Percentiles rank a stretch among this genome's conserved stretches.
Evolutionary conservation across 306 rosid species (phyloP).

Genomic region (Cucumis melo): DNA sequence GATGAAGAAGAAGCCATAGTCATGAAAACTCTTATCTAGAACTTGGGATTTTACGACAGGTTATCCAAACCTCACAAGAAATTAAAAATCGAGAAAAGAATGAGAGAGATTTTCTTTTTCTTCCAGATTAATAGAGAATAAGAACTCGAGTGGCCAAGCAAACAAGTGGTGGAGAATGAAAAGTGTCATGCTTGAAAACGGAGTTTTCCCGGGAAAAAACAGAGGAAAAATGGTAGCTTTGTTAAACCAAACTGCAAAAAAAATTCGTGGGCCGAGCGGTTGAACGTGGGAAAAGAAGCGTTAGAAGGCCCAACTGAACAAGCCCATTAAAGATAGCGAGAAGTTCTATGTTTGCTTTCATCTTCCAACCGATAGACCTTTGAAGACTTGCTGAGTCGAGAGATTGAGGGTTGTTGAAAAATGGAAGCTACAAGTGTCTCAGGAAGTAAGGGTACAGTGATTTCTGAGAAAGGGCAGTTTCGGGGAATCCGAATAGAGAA

Average conservation of each 20-base stretch:
- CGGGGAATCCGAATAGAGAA: conserved; percentile 47
- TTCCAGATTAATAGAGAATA: background rate
- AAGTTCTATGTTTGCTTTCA: background rate
- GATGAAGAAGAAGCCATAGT: conserved; percentile 21
- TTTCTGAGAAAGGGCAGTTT: conserved; percentile 15
- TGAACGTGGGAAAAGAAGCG: background rate
- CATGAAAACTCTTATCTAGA: conserved; percentile 16
- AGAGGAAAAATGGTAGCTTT: background rate
- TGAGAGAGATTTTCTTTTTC: background rate
- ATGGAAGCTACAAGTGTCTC: conserved; percentile 40
- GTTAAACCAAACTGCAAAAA: background rate
- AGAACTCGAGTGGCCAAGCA: conserved; percentile 3
- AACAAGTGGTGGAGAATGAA: conserved; percentile 14
- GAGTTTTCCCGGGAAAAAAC: conserved; percentile 10
- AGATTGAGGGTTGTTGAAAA: conserved; percentile 15
- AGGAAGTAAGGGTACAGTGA: conserved; percentile 5
- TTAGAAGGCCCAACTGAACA: background rate
- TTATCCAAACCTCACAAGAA: background rate
- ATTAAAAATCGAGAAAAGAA: background rate
- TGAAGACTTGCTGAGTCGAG: background rate
- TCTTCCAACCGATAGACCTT: background rate
- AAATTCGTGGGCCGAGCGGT: background rate
- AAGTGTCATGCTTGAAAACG: background rate
- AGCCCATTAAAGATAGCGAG: background rate
- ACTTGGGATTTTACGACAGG: background rate